These are phyloP conservation scores for Claviceps humidiphila DNA, from an alignment of 2,329 filamentous ascomycete genomes.

Conservation along the genomic window DNA sequence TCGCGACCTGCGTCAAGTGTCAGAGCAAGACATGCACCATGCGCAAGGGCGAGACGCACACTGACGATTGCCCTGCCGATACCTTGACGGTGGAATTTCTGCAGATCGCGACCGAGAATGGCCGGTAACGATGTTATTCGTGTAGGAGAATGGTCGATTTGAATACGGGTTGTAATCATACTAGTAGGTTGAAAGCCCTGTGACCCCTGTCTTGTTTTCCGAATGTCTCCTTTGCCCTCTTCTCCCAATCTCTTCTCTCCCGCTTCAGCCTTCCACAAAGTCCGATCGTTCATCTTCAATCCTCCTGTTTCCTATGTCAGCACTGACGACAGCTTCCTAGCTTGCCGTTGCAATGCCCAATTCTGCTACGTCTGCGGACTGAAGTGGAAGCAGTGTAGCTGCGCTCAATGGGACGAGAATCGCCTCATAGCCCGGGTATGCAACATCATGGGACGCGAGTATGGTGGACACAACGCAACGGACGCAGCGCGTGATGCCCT, in stretches of 20 bases:
- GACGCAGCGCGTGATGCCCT: not conserved
- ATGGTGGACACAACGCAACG: not conserved
- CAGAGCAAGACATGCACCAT: constrained; percentile 28
- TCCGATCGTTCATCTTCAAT: too few species aligned
- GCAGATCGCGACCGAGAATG: constrained; percentile 23
- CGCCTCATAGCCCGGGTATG: not conserved
- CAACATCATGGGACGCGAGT: not conserved
- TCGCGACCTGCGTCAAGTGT: constrained; percentile 32
- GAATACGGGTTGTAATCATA: constrained; percentile 39
- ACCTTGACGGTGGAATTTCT: constrained; percentile 24
- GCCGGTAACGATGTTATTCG: constrained; percentile 37
- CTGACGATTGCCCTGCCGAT: constrained; percentile 35
- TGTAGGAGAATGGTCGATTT: constrained; percentile 38
- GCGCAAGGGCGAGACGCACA: constrained; percentile 36
- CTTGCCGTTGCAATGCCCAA: constrained; percentile 30
- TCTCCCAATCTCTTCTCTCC: too few species aligned
- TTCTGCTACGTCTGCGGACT: constrained; percentile 37
- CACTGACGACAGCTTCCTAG: constrained; percentile 11
- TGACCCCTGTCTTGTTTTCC: too few species aligned
- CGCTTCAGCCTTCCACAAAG: too few species aligned
- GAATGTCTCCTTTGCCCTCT: too few species aligned
- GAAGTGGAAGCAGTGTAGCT: constrained; percentile 26
- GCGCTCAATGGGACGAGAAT: constrained; percentile 24
- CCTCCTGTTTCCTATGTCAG: too few species aligned
- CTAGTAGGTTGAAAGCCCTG: constrained; percentile 29